phyloP scores from a whole-genome alignment of 768 basidiomycete genomes.

The Suillus alpinus region DNA sequence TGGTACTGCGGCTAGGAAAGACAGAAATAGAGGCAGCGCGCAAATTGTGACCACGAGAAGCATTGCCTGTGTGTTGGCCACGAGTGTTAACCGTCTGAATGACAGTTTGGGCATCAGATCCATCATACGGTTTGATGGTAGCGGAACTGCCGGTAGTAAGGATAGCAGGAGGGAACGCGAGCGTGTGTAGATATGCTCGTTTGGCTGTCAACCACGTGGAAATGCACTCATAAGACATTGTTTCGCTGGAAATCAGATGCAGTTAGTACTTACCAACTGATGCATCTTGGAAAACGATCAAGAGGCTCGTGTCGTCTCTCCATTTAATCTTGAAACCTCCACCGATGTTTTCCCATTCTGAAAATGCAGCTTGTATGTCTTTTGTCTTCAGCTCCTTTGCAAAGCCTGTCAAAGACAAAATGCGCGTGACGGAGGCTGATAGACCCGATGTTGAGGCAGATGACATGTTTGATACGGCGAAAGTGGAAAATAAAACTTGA shows the following conservation, averaged over 20 bases:
- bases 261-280: conserved; percentile 66
- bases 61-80: conserved; percentile 55
- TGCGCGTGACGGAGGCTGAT: conserved; percentile 94
- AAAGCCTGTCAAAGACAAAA: conserved; percentile 90
- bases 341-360: conserved; percentile 79
- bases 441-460: conserved; percentile 68
- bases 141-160: conserved; percentile 54
- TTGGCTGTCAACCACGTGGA: conserved; percentile 58
- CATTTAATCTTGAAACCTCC: conserved; percentile 99
- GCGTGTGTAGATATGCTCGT: conserved; percentile 87
- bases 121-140: conserved; percentile 88
- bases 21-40: conserved; percentile 67
- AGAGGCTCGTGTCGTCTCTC: conserved; percentile 93
- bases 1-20: conserved; percentile 51
- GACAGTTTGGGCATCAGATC: conserved; percentile 84
- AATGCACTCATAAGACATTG: conserved; percentile 3
- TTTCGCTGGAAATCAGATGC: conserved; percentile 3
- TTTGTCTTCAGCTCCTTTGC: conserved; percentile 95
- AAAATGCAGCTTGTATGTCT: conserved; percentile 89
- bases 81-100: conserved; percentile 83
- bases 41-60: conserved; percentile 68
- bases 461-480: conserved; percentile 45
- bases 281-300: conserved; percentile 93
- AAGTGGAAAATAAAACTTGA: conserved; percentile 9
- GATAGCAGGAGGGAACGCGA: conserved; percentile 77